These are phyloP conservation scores for Misopates orontium DNA, from an alignment of 257 asterid species.

Conservation along the genomic window DNA sequence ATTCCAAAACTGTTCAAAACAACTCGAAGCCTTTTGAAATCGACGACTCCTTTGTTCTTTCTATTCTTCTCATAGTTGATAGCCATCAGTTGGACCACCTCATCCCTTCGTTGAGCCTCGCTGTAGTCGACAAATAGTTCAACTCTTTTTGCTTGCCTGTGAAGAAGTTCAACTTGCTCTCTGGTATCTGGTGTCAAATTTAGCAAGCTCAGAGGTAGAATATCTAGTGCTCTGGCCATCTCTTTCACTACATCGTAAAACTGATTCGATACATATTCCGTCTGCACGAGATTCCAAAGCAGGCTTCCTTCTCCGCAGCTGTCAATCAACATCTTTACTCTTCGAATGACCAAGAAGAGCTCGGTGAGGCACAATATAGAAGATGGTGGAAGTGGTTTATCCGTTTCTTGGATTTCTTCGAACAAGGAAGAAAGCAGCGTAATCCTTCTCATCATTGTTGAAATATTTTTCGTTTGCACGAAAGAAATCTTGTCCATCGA, in stretches of 20 bases:
- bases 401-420: slow-evolving; percentile 66
- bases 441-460: slow-evolving; percentile 59
- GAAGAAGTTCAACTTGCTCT: slow-evolving; percentile 85
- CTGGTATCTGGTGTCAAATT: slow-evolving; percentile 57
- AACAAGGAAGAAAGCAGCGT: slow-evolving; percentile 64
- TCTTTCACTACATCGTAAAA: slow-evolving; percentile 52
- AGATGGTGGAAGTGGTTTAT: slow-evolving; percentile 65
- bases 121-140: slow-evolving; percentile 42
- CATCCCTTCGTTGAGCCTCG: slow-evolving; percentile 57
- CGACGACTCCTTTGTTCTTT: slow-evolving; percentile 44
- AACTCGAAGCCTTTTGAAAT: slow-evolving; percentile 38
- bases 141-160: slow-evolving; percentile 66
- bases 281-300: slow-evolving; percentile 76
- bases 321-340: slow-evolving; percentile 51
- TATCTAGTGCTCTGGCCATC: slow-evolving; percentile 75
- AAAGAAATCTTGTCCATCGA: slow-evolving; percentile 42
- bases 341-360: slow-evolving; percentile 52
- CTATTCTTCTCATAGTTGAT: slow-evolving; percentile 33
- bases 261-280: slow-evolving; percentile 55
- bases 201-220: slow-evolving; percentile 75
- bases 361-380: slow-evolving; percentile 71
- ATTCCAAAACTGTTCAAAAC: slow-evolving; percentile 54
- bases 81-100: slow-evolving; percentile 50
- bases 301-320: slow-evolving; percentile 58
- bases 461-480: slow-evolving; percentile 54